Evolutionary conservation across 139 green algal genomes (phyloP).

Genomic region (Desmodesmus armatus): DNA sequence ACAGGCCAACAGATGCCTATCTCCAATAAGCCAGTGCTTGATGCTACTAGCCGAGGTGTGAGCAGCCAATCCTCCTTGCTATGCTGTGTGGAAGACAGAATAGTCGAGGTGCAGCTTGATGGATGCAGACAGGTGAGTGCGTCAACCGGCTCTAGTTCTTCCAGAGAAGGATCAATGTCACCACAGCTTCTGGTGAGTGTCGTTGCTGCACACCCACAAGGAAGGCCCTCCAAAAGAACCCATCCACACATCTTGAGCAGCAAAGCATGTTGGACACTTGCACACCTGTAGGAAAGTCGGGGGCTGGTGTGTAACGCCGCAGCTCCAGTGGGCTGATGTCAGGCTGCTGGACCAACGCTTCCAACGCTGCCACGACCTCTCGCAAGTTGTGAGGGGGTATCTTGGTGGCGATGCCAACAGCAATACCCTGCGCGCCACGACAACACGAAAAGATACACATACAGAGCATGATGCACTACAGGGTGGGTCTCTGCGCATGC

Average conservation of each 20-base stretch:
- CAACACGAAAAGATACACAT: too few species aligned
- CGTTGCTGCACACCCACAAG: not conserved
- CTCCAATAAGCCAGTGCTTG: too few species aligned
- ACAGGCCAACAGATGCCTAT: too few species aligned
- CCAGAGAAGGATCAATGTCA: not conserved
- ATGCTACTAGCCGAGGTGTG: too few species aligned
- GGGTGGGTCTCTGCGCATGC: too few species aligned
- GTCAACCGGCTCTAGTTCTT: too few species aligned
- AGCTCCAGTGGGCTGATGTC: constrained; percentile 81
- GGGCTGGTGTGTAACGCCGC: constrained; percentile 87
- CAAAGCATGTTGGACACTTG: too few species aligned
- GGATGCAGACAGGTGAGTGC: too few species aligned
- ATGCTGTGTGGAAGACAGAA: too few species aligned
- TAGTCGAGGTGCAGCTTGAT: too few species aligned
- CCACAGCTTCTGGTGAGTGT: constrained; percentile 3
- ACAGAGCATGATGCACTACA: too few species aligned
- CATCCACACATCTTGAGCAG: not conserved
- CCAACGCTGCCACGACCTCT: constrained; percentile 90
- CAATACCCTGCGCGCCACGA: constrained; percentile 90
- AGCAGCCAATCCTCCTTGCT: too few species aligned
- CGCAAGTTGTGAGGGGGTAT: constrained; percentile 97
- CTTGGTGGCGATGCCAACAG: constrained; percentile 95
- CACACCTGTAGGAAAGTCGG: constrained; percentile 96
- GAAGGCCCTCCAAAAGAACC: not conserved
- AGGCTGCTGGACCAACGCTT: constrained; percentile 85